A percentile compares a stretch with the other conserved stretches of the same genome.
Conservation (phyloP, 2,329 filamentous ascomycete genomes). For the Seiridium cupressi region DNA sequence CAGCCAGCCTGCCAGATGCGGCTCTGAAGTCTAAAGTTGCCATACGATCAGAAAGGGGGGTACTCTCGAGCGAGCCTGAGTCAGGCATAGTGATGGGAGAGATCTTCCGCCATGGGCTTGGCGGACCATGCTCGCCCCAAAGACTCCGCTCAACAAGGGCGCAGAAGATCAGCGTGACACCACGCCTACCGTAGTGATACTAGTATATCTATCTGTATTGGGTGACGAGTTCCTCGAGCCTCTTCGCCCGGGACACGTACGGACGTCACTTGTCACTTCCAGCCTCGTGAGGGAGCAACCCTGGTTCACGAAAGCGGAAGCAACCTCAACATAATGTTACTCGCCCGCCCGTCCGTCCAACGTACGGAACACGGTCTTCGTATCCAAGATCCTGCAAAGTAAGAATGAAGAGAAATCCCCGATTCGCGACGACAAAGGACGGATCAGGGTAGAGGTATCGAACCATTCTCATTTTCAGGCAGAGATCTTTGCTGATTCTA, state of each 20-base stretch:
- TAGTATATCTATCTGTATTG: no score
- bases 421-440: background rate
- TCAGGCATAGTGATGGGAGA: no score
- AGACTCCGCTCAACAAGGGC: background rate
- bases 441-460: background rate
- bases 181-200: background rate
- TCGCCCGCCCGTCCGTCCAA: background rate
- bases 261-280: background rate
- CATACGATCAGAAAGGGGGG: background rate
- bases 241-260: background rate
- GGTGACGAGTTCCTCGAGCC: background rate
- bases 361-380: background rate
- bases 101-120: background rate
- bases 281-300: background rate
- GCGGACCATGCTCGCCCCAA: background rate
- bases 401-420: background rate
- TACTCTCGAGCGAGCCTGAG: background rate
- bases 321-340: background rate
- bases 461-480: background rate
- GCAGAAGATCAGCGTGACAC: background rate
- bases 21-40: constrained; percentile 1
- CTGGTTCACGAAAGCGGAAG: background rate
- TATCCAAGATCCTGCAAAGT: constrained; percentile 1
- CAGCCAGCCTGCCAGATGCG: background rate
- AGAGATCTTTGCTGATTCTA: background rate